These are phyloP conservation scores for Populus davidiana DNA, from an alignment of 345 rosid species.

Conservation along the genomic window DNA sequence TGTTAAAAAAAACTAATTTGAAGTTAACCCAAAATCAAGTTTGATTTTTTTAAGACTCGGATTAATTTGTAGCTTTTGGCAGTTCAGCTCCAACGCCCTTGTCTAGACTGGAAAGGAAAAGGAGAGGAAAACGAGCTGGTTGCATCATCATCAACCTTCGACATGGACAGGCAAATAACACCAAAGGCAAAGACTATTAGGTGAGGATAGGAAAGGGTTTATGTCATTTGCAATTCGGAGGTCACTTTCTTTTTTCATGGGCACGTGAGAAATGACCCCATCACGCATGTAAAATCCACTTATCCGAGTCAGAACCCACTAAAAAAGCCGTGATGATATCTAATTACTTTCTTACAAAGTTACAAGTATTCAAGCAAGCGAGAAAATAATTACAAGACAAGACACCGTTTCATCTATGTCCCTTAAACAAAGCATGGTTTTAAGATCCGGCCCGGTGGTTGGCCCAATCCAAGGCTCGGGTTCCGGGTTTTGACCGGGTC, in stretches of 20 bases:
- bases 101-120: not conserved
- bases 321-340: not conserved
- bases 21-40: no score
- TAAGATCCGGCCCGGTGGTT: no score
- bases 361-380: not conserved
- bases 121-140: not conserved
- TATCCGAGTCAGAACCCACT: slow-evolving; percentile 48
- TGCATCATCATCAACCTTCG: not conserved
- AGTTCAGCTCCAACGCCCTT: not conserved
- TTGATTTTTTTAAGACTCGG: no score
- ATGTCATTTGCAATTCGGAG: no score
- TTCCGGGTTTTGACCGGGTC: no score
- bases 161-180: no score
- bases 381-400: not conserved
- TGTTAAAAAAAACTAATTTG: no score
- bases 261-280: slow-evolving; percentile 16
- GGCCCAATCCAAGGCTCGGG: no score
- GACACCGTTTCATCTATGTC: not conserved
- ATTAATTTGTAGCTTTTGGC: no score
- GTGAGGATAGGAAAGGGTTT: not conserved
- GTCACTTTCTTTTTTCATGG: not conserved
- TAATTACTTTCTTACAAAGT: not conserved
- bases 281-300: slow-evolving; percentile 26
- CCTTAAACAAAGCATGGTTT: not conserved
- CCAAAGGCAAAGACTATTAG: not conserved